Conservation (phyloP, 495 filamentous ascomycete genomes). For the Rhizodiscina lignyota region DNA sequence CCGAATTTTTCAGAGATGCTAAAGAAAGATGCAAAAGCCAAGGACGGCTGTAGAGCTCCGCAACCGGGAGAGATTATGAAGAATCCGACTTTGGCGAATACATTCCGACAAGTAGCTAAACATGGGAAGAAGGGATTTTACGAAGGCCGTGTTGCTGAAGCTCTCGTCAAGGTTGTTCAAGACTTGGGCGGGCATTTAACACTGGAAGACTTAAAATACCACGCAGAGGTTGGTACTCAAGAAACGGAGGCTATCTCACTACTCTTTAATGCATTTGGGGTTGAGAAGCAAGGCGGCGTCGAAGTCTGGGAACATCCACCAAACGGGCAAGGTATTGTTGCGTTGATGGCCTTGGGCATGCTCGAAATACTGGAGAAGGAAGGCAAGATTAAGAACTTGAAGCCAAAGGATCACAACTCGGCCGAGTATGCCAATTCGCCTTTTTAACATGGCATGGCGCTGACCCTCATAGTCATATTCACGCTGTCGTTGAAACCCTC, state of each 20-base stretch:
- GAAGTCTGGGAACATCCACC: constrained; percentile 94
- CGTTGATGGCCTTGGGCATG: constrained; percentile 84
- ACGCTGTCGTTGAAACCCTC: constrained; percentile 75
- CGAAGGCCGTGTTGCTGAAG: constrained; percentile 61
- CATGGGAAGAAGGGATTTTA: constrained; percentile 89
- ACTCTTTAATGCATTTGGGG: constrained; percentile 43
- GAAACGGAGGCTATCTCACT: constrained; percentile 67
- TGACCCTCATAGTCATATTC: constrained; percentile 44
- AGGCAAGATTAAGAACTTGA: constrained; percentile 55
- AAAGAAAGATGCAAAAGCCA: constrained; percentile 47
- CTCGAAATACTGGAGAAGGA: constrained; percentile 64
- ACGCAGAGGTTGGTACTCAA: constrained; percentile 59
- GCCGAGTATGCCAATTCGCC: constrained; percentile 14
- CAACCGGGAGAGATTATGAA: constrained; percentile 75
- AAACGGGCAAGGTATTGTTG: constrained; percentile 95
- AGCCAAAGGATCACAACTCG: constrained; percentile 53
- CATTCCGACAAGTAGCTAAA: constrained; percentile 62
- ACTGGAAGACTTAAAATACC: constrained; percentile 62
- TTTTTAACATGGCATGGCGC: neutral
- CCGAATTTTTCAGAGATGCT: constrained; percentile 78
- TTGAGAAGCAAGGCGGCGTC: constrained; percentile 37
- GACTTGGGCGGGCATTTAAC: constrained; percentile 64
- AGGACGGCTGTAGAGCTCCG: constrained; percentile 53
- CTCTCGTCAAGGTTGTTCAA: constrained; percentile 58
- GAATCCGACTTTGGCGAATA: constrained; percentile 64